These are phyloP conservation scores for Tympanopsis confertula DNA, from an alignment of 2,329 filamentous ascomycete genomes.

Conservation along the genomic window DNA sequence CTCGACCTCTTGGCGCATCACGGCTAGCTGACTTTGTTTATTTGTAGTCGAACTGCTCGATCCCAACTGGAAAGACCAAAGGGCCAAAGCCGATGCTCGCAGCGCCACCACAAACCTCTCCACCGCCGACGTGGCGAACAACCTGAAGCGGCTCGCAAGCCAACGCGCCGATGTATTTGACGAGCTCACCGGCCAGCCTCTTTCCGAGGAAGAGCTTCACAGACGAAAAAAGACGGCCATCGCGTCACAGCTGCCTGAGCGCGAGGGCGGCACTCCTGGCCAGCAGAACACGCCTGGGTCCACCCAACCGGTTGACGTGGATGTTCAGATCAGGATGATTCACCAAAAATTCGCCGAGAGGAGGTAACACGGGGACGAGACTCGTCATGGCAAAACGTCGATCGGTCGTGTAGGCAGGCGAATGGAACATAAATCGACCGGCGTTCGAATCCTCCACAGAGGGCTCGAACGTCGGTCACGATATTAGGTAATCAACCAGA, in stretches of 20 bases:
- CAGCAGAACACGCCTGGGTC: conserved; percentile 33
- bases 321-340: conserved; percentile 68
- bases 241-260: conserved; percentile 15
- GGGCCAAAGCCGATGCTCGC: conserved; percentile 75
- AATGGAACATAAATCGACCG: too few relatives aligned
- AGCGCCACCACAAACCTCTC: conserved; percentile 78
- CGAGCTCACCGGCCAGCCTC: conserved; percentile 54
- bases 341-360: conserved; percentile 38
- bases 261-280: conserved; percentile 40
- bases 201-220: conserved; percentile 62
- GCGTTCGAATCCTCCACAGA: too few relatives aligned
- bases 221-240: conserved; percentile 66
- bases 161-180: conserved; percentile 85
- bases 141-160: conserved; percentile 86
- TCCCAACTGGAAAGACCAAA: conserved; percentile 90
- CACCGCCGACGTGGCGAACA: conserved; percentile 79
- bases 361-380: conserved; percentile 3
- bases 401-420: too few relatives aligned
- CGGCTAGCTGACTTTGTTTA: neutral
- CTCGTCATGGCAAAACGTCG: neutral
- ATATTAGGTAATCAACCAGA: too few relatives aligned
- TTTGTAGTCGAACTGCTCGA: conserved; percentile 76
- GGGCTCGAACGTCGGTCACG: too few relatives aligned
- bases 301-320: conserved; percentile 63
- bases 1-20: neutral